Percentiles rank a stretch among this genome's conserved stretches.
phyloP scores from a whole-genome alignment of 768 basidiomycete genomes.

The Boletus sensibilis region DNA sequence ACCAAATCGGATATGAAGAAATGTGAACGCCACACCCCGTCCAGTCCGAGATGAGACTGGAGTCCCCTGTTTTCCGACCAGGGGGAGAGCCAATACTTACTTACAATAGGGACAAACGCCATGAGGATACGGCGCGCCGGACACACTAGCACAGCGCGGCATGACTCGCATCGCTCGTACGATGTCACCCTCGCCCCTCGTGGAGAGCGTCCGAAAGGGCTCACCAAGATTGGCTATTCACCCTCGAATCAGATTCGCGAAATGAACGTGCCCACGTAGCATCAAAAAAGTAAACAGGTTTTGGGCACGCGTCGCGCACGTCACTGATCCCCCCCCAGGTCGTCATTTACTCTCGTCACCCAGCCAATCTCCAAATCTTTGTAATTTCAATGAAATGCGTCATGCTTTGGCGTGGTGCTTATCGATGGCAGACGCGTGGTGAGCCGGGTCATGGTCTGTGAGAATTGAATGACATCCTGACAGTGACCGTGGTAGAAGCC shows the following conservation, averaged over 20 bases:
- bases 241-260: constrained; percentile 27
- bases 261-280: constrained; percentile 18
- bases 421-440: constrained; percentile 4
- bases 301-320: constrained; percentile 15
- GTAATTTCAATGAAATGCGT: constrained; percentile 20
- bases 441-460: background rate
- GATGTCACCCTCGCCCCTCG: background rate
- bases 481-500: constrained; percentile 4
- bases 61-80: background rate
- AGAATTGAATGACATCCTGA: background rate
- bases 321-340: constrained; percentile 6
- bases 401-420: constrained; percentile 19
- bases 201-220: constrained; percentile 3
- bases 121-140: constrained; percentile 23
- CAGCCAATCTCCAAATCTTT: constrained; percentile 18
- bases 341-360: constrained; percentile 1
- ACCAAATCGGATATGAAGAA: constrained; percentile 6
- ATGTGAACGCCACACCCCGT: constrained; percentile 10
- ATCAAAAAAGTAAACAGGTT: background rate
- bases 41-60: constrained; percentile 1
- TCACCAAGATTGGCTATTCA: constrained; percentile 21
- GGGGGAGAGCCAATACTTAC: background rate
- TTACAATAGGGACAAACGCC: constrained; percentile 6
- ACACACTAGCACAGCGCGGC: constrained; percentile 9
- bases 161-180: background rate